Evolutionary conservation across 805 yeast species (phyloP), one percentile per base, ranked within the genome.

Genomic region (Saturnispora hagleri): DNA sequence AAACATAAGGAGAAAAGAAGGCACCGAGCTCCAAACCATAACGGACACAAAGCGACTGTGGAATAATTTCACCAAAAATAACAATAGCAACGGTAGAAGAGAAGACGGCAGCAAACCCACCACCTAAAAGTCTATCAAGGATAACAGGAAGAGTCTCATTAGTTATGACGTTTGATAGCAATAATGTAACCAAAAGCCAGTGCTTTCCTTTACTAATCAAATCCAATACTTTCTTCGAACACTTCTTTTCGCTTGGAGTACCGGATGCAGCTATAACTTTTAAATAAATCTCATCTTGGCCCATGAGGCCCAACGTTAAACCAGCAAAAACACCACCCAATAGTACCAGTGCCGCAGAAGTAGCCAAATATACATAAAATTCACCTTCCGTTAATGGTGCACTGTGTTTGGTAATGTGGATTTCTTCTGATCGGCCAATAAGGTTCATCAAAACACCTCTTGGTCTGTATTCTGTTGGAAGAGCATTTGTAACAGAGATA

Each of bases 61-160:
- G 99, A 55, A 91, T 91, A 60, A 91, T 86, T 64, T 91, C 99
- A 55, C 99, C 99, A 68, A 91, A 91, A 12, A 91, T 77, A 48
- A 91, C 97, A 63, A 91, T 91, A 26, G 90, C 79, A 3, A 86
- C 90, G 0, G 99, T 90, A n/a, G 97, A 84, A 12, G 89, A 77
- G 13, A 89, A 87, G 36, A 91, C 96, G 0, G 99, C 99, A 13
- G 93, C 90, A 86, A 96, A 85, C 1, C 99, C 99, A 43, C 98
- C 98, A 46, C 98, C 98, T 13, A 93, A 76, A 60, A 91, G 85
- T 51, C 95, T 76, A 66, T 91, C 98, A 53, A 93, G 75, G 22
- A 91, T 95, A 59, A 91, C 91, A 0, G 99, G 99, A 54, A 91
- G 74, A 2, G 97, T 84, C 67, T 91, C 97, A 66, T 90, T 90